phyloP scores from a whole-genome alignment of 345 rosid genomes.

The Syzygium grande region DNA sequence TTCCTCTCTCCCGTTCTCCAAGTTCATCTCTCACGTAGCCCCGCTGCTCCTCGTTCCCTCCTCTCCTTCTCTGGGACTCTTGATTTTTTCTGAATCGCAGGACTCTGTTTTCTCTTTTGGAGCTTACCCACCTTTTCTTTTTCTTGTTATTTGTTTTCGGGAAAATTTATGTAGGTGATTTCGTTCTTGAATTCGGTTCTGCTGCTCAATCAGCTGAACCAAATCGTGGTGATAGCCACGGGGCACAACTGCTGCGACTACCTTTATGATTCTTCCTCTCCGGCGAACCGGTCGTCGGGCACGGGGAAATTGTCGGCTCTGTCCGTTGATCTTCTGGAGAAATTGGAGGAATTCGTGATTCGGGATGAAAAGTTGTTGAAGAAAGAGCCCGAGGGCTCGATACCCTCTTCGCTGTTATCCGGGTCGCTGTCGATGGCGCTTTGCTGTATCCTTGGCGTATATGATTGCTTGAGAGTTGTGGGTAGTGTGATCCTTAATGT shows the following conservation, averaged over 20 bases:
- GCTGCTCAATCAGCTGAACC: slow-evolving; percentile 76
- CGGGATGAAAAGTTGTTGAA: slow-evolving; percentile 59
- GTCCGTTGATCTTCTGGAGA: slow-evolving; percentile 41
- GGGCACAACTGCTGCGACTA: slow-evolving; percentile 74
- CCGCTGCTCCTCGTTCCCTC: not conserved
- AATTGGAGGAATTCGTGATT: slow-evolving; percentile 54
- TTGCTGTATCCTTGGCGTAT: slow-evolving; percentile 75
- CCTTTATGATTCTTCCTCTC: slow-evolving; percentile 60
- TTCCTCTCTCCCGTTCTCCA: slow-evolving; percentile 55
- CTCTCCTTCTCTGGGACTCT: not conserved
- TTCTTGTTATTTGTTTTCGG: not conserved
- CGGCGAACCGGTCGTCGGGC: slow-evolving; percentile 22
- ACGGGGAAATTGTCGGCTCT: slow-evolving; percentile 49
- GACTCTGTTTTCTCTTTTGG: not conserved
- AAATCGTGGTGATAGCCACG: slow-evolving; percentile 79
- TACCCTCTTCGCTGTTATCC: slow-evolving; percentile 62
- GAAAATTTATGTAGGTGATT: slow-evolving; percentile 33
- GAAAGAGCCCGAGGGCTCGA: slow-evolving; percentile 26
- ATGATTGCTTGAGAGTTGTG: not conserved
- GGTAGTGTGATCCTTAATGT: not conserved
- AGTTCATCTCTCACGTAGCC: slow-evolving; percentile 75
- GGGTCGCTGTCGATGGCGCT: slow-evolving; percentile 96
- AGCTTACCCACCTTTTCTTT: not conserved
- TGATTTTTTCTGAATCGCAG: not conserved
- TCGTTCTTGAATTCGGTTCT: slow-evolving; percentile 67